Evolutionary conservation across 176 grass and related monocot species (phyloP).

Genomic region (Calamus simplicifolius): DNA sequence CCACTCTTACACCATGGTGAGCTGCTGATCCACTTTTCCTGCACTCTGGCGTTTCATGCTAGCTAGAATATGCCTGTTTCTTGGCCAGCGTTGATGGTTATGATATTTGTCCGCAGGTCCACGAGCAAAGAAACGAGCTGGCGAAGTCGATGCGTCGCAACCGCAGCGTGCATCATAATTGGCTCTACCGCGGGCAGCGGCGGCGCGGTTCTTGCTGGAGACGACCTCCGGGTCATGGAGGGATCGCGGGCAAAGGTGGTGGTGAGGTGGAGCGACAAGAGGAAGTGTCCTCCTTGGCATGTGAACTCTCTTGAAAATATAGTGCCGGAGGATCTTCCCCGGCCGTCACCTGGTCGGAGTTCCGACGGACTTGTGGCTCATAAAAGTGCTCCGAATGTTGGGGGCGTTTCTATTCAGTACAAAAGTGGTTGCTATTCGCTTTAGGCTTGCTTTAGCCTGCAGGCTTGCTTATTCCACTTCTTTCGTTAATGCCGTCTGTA

Average conservation of each 20-base stretch:
- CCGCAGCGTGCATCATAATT: conserved; percentile 47
- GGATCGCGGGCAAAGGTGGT: neutral
- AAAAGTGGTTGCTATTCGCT: no score
- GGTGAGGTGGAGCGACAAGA: conserved; percentile 72
- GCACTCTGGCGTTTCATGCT: no score
- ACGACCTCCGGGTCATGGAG: neutral
- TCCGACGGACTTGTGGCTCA: conserved; percentile 24
- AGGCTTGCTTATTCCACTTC: no score
- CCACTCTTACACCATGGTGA: conserved; percentile 20
- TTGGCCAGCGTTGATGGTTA: no score
- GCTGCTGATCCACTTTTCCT: no score
- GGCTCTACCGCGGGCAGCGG: conserved; percentile 12
- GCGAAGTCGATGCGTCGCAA: conserved; percentile 42
- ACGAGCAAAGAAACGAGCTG: conserved; percentile 2
- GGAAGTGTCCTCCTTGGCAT: conserved; percentile 71
- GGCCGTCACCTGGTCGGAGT: conserved; percentile 45
- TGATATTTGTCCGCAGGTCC: no score
- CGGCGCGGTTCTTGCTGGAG: neutral
- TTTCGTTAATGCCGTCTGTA: no score
- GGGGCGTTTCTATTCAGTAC: no score
- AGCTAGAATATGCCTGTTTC: no score
- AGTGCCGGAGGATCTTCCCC: conserved; percentile 84
- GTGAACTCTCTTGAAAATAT: conserved; percentile 78
- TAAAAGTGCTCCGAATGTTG: no score
- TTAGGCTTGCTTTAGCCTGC: no score